These are phyloP conservation scores for Carex arenaria DNA, from an alignment of 202 grass and related monocot genomes.

Conservation along the genomic window DNA sequence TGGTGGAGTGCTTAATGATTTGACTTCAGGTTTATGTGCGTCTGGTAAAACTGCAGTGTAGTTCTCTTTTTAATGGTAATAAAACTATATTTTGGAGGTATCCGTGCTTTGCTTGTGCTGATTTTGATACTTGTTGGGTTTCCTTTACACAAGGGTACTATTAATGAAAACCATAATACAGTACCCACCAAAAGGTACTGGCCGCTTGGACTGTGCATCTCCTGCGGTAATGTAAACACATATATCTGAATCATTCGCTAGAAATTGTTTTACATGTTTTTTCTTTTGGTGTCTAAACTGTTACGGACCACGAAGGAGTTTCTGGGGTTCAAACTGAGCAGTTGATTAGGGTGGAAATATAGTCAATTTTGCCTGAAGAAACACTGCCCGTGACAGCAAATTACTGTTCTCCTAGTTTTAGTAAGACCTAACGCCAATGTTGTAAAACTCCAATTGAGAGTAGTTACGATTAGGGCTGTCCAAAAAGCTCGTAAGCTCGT, in stretches of 20 bases:
- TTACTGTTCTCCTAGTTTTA: no score
- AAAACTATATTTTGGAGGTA: conserved; percentile 13
- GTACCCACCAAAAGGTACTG: neutral
- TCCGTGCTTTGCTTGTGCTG: neutral
- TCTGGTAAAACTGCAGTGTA: neutral
- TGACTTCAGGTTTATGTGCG: neutral
- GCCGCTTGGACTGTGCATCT: neutral
- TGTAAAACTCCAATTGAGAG: no score
- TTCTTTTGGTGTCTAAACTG: no score
- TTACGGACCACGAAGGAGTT: no score
- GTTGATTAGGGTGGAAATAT: neutral
- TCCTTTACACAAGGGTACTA: neutral
- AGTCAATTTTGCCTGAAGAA: no score
- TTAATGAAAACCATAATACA: neutral
- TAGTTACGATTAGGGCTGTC: no score
- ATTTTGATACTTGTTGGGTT: neutral
- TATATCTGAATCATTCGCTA: neutral
- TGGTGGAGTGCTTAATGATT: neutral
- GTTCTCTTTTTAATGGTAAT: conserved; percentile 8
- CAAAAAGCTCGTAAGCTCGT: no score
- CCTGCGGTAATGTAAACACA: neutral
- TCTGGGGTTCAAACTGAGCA: neutral
- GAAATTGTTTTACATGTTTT: neutral
- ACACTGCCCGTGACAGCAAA: no score
- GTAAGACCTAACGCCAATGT: no score